Conservation (phyloP, 2,329 filamentous ascomycete genomes). For the Aureobasidium sp. region DNA sequence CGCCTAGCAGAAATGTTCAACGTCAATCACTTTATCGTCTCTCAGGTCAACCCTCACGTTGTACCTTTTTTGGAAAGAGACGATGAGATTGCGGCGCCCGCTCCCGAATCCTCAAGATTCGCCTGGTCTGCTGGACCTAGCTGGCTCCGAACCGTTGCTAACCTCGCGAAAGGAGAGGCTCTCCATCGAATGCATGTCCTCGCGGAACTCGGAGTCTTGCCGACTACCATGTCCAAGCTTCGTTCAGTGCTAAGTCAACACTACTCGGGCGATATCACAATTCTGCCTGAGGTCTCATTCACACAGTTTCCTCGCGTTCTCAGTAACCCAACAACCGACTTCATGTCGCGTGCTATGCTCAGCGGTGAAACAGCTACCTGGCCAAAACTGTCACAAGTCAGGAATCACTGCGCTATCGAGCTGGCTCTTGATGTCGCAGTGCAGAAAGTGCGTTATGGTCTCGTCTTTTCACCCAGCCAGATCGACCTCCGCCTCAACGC, state of each 20-base stretch:
- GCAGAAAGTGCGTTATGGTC: slow-evolving; percentile 56
- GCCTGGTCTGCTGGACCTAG: slow-evolving; percentile 37
- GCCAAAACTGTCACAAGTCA: slow-evolving; percentile 78
- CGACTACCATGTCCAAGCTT: slow-evolving; percentile 59
- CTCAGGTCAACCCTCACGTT: slow-evolving; percentile 92
- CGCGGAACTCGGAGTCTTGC: slow-evolving; percentile 73
- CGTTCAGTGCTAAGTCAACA: slow-evolving; percentile 78
- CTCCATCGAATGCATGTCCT: slow-evolving; percentile 74
- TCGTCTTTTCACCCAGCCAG: slow-evolving; percentile 61
- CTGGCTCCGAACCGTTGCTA: slow-evolving; percentile 60
- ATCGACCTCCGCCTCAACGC: slow-evolving; percentile 44
- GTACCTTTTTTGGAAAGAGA: slow-evolving; percentile 76
- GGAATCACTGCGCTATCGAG: slow-evolving; percentile 83
- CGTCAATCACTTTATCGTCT: slow-evolving; percentile 96
- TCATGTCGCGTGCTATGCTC: slow-evolving; percentile 72
- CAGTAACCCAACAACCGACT: slow-evolving; percentile 75
- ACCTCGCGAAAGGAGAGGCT: slow-evolving; percentile 69
- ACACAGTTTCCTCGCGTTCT: slow-evolving; percentile 69
- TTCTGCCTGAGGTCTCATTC: slow-evolving; percentile 70
- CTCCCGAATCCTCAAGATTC: slow-evolving; percentile 25
- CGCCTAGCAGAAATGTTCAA: slow-evolving; percentile 92
- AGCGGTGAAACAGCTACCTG: slow-evolving; percentile 81
- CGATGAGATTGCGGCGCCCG: slow-evolving; percentile 33
- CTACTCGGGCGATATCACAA: slow-evolving; percentile 93
- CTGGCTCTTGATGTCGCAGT: slow-evolving; percentile 72